These are phyloP conservation scores for Hypoxylon trugodes DNA, from an alignment of 495 filamentous ascomycete species.

Conservation along the genomic window DNA sequence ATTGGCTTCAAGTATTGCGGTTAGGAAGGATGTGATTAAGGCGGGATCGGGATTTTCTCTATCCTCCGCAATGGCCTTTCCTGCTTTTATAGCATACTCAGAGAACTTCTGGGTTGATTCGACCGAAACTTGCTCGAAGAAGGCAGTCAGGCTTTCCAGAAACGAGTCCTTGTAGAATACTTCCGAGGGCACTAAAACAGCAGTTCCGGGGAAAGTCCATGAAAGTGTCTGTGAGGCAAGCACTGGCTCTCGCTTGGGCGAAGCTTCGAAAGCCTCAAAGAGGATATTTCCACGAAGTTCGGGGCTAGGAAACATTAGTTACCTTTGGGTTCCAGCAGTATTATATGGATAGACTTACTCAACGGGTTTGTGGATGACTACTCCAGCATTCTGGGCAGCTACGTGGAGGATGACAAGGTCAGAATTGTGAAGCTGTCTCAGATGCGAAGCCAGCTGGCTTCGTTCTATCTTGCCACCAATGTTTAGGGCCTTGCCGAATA, in stretches of 20 bases:
- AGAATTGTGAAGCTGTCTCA: constrained; percentile 43
- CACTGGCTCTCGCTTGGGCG: constrained; percentile 55
- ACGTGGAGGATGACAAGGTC: constrained; percentile 57
- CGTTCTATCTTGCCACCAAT: constrained; percentile 47
- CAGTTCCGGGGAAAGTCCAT: constrained; percentile 60
- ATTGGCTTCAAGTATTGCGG: constrained; percentile 62
- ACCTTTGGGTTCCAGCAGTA: not conserved
- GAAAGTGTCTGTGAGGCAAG: constrained; percentile 49
- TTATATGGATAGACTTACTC: constrained; percentile 46
- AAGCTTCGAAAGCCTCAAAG: constrained; percentile 66
- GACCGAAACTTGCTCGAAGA: constrained; percentile 64
- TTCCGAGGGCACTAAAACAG: constrained; percentile 53
- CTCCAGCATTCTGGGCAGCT: constrained; percentile 61
- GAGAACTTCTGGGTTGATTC: constrained; percentile 63
- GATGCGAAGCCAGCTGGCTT: constrained; percentile 43
- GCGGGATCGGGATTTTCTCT: constrained; percentile 63
- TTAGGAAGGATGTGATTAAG: constrained; percentile 62
- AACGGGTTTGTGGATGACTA: constrained; percentile 53
- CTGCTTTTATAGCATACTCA: constrained; percentile 60
- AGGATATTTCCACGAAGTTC: constrained; percentile 29
- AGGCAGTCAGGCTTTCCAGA: constrained; percentile 55
- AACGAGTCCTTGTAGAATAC: constrained; percentile 56
- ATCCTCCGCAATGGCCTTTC: constrained; percentile 52
- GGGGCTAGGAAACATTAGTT: constrained; percentile 11
- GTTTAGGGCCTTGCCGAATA: constrained; percentile 43